Evolutionary conservation across 345 rosid genomes (phyloP).

Genomic region (Hibiscus syriacus): DNA sequence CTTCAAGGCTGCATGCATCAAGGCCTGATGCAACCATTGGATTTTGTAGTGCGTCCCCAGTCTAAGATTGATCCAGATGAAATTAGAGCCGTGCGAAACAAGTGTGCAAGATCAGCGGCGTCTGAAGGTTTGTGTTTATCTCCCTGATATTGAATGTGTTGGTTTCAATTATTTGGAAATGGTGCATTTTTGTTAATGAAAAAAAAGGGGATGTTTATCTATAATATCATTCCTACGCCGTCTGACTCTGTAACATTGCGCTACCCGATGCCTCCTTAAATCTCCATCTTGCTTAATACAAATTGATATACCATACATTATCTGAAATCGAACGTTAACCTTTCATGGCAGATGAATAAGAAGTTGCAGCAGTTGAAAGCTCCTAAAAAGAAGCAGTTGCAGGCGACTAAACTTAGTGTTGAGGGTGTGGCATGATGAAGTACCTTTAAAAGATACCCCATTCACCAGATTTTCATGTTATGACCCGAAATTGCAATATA

Average conservation of each 20-base stretch:
- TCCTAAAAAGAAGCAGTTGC: conserved; percentile 84
- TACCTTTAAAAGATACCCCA: conserved; percentile 40
- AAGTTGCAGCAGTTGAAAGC: conserved; percentile 95
- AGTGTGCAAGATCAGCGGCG: conserved; percentile 87
- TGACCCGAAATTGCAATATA: neutral
- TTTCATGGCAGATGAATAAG: conserved; percentile 70
- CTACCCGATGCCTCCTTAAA: too few species aligned
- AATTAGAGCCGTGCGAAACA: conserved; percentile 82
- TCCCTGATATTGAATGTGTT: neutral
- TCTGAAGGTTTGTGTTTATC: conserved; percentile 46
- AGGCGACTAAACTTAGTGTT: conserved; percentile 85
- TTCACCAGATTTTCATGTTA: neutral
- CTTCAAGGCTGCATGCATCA: conserved; percentile 61
- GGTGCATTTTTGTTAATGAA: neutral
- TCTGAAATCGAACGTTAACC: neutral
- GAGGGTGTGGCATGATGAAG: conserved; percentile 97
- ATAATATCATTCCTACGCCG: too few species aligned
- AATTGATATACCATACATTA: too few species aligned
- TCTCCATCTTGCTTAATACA: too few species aligned
- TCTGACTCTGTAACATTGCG: too few species aligned
- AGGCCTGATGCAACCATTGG: conserved; percentile 97
- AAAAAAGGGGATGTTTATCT: too few species aligned
- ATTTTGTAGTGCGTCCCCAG: conserved; percentile 86
- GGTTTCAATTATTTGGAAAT: neutral
- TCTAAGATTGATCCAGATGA: conserved; percentile 92